Evolutionary conservation across 2,329 filamentous ascomycete species (phyloP).

Genomic region (Fusarium proliferatum): DNA sequence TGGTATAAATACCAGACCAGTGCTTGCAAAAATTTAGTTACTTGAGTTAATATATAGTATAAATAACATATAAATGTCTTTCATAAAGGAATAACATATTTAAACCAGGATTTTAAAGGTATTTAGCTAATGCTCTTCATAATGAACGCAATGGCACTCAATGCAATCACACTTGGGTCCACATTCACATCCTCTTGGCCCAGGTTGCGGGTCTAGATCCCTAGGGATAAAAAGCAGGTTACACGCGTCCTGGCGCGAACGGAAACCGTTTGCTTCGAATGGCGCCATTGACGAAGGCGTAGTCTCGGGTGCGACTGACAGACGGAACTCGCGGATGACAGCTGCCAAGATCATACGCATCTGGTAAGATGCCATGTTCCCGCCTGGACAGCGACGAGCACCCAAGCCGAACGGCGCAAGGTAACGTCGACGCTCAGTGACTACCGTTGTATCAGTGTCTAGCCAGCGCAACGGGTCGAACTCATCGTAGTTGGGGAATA

Average conservation of each 20-base stretch:
- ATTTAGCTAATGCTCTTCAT: background rate
- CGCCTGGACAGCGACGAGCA: background rate
- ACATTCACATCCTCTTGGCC: background rate
- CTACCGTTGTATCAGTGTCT: background rate
- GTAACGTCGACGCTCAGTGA: background rate
- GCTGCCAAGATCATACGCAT: slow-evolving; percentile 5
- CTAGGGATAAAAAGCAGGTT: background rate
- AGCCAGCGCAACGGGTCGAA: background rate
- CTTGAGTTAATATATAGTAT: too few relatives aligned
- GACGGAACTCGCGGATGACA: background rate
- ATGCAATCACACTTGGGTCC: background rate
- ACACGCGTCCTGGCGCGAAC: background rate
- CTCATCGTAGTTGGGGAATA: background rate
- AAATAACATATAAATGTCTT: too few relatives aligned
- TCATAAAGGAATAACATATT: too few relatives aligned
- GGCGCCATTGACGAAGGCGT: background rate
- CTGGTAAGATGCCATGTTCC: slow-evolving; percentile 1
- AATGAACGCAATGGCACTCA: background rate
- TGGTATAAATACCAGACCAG: too few relatives aligned
- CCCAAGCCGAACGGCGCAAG: background rate
- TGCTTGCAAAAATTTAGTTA: too few relatives aligned
- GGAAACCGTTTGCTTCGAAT: background rate
- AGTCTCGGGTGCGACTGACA: background rate
- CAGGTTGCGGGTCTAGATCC: background rate
- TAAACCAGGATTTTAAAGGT: too few relatives aligned